Evolutionary conservation across 306 rosid species (phyloP).

Genomic region (Begonia peltatifolia): DNA sequence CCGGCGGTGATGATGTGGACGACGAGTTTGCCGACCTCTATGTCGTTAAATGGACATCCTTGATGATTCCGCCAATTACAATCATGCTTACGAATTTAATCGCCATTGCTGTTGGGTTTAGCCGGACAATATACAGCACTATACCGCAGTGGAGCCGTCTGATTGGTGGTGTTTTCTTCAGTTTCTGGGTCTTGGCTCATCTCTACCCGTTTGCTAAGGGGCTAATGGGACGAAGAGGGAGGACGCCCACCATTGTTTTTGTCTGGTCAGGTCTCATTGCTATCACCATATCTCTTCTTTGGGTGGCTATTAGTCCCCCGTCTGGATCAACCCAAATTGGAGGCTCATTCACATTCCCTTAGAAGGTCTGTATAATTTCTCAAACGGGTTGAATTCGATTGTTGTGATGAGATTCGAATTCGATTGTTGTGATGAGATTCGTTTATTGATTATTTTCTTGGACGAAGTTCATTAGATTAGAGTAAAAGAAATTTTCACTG

Average conservation of each 20-base stretch:
- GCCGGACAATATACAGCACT: conserved; percentile 74
- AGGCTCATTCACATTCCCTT: conserved; percentile 85
- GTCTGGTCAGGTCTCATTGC: conserved; percentile 97
- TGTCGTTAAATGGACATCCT: conserved; percentile 69
- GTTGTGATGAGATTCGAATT: too few relatives aligned
- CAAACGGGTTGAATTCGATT: too few relatives aligned
- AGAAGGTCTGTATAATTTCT: too few relatives aligned
- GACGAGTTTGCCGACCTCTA: conserved; percentile 89
- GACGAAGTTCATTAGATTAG: too few relatives aligned
- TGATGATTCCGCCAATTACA: conserved; percentile 88
- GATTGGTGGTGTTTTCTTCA: conserved; percentile 91
- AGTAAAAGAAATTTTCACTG: too few relatives aligned
- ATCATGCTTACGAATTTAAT: conserved; percentile 85
- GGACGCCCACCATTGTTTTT: conserved; percentile 92
- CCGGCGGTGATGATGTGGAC: conserved; percentile 68
- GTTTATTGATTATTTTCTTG: too few relatives aligned
- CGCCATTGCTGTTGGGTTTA: conserved; percentile 82
- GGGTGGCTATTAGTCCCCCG: conserved; percentile 96
- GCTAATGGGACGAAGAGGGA: conserved; percentile 90
- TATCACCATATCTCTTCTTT: conserved; percentile 82
- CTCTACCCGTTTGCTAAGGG: conserved; percentile 94
- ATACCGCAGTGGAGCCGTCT: conserved; percentile 89
- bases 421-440: too few relatives aligned
- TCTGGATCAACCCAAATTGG: conserved; percentile 56
- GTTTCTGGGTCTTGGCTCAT: conserved; percentile 93